These are phyloP conservation scores for Globisporangium parvum DNA, from an alignment of 352 stramenopile species.

Conservation along the genomic window DNA sequence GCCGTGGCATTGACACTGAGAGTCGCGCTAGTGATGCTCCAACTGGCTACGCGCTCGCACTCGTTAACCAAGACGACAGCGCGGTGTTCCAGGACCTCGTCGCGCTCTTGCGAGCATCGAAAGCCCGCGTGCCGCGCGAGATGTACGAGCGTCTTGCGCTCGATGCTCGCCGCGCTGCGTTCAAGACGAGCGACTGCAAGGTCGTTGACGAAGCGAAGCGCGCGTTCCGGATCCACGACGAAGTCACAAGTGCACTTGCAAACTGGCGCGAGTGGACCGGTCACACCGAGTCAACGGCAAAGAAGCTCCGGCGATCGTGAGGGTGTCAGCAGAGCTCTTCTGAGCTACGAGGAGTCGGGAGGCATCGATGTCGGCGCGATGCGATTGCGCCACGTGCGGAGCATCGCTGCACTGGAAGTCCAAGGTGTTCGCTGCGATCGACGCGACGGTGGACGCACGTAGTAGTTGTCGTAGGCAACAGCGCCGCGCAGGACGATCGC, in stretches of 20 bases:
- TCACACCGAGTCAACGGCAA: conserved; percentile 1
- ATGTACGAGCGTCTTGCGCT: conserved; percentile 36
- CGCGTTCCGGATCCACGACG: conserved; percentile 31
- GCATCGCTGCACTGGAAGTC: not conserved
- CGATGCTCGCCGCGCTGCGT: conserved; percentile 12
- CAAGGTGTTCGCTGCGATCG: conserved; percentile 1
- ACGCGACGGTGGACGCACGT: not conserved
- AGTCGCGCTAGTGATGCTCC: too few relatives aligned
- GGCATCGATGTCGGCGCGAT: not conserved
- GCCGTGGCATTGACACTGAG: conserved; percentile 15
- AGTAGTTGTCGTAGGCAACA: conserved; percentile 25
- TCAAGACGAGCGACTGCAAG: conserved; percentile 12
- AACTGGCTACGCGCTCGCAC: conserved; percentile 25
- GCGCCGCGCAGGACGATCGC: conserved; percentile 20
- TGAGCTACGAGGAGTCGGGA: not conserved
- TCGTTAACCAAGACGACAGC: conserved; percentile 41
- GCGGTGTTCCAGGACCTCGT: conserved; percentile 40
- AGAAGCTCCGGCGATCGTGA: not conserved
- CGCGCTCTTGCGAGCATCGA: conserved; percentile 20
- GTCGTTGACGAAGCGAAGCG: conserved; percentile 36
- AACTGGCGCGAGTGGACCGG: conserved; percentile 11
- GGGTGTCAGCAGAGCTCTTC: not conserved
- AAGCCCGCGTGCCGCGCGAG: conserved; percentile 26
- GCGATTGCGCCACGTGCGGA: not conserved
- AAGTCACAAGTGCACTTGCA: conserved; percentile 9